Conservation (phyloP, 1,284 basidiomycete genomes). For the Hymenochaete sp. region DNA sequence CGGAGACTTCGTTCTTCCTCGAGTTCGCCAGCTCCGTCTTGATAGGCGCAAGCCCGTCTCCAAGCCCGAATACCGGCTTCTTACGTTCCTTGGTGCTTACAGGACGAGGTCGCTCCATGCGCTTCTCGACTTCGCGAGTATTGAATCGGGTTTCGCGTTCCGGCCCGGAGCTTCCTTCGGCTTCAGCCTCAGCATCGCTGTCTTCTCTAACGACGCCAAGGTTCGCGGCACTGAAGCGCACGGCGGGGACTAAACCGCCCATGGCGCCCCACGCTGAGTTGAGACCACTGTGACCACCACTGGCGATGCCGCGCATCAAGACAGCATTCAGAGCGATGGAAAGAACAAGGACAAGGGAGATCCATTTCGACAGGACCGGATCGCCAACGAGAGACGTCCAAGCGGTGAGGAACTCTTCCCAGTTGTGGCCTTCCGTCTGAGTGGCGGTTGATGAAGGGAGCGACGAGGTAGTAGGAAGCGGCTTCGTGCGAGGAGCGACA, state of each 20-base stretch:
- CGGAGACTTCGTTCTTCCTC: neutral
- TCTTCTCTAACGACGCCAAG: slow-evolving; percentile 13
- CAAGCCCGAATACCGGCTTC: slow-evolving; percentile 10
- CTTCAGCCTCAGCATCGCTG: slow-evolving; percentile 8
- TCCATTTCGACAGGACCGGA: slow-evolving; percentile 93
- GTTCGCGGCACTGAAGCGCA: slow-evolving; percentile 38
- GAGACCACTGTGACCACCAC: slow-evolving; percentile 34
- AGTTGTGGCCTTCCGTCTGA: slow-evolving; percentile 22
- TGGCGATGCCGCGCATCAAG: slow-evolving; percentile 74
- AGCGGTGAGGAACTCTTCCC: slow-evolving; percentile 87
- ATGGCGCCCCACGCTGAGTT: slow-evolving; percentile 29
- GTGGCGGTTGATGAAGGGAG: slow-evolving; percentile 12
- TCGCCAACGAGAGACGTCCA: slow-evolving; percentile 96
- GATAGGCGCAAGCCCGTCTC: slow-evolving; percentile 4
- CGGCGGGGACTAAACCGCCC: slow-evolving; percentile 24
- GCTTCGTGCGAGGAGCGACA: slow-evolving; percentile 31
- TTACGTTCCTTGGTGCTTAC: slow-evolving; percentile 9
- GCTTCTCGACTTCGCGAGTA: slow-evolving; percentile 4
- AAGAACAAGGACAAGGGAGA: slow-evolving; percentile 80
- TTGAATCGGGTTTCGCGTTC: neutral
- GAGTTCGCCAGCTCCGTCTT: slow-evolving; percentile 4
- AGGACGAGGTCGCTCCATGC: slow-evolving; percentile 5
- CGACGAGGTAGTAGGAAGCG: too few species aligned
- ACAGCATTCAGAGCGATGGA: slow-evolving; percentile 92
- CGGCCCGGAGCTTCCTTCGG: slow-evolving; percentile 3